A percentile compares a stretch with the other conserved stretches of the same genome.
Evolutionary conservation across 305 asterid species (phyloP).

Genomic region (Solanum hybrid): DNA sequence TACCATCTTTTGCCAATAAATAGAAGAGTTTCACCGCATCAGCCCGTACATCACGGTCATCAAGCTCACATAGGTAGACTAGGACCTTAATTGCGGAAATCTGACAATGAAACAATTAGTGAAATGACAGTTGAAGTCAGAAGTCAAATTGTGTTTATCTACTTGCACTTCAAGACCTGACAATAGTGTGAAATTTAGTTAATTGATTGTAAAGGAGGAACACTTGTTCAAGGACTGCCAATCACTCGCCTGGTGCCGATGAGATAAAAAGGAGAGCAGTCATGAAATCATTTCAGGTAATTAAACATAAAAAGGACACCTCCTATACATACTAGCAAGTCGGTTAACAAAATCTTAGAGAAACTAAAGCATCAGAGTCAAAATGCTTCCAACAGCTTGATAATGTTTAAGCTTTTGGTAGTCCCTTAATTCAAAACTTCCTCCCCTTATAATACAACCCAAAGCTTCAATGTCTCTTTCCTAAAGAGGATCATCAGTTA

Average conservation of each 20-base stretch:
- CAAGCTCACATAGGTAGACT: conserved; percentile 34
- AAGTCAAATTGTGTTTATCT: neutral
- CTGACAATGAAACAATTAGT: conserved; percentile 14
- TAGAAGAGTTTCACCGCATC: conserved; percentile 33
- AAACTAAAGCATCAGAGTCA: neutral
- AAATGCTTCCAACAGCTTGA: neutral
- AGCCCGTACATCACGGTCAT: conserved; percentile 23
- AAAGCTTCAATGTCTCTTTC: neutral
- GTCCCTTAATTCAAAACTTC: neutral
- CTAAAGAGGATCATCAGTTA: neutral
- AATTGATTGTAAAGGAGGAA: neutral
- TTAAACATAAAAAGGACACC: neutral
- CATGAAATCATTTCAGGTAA: neutral
- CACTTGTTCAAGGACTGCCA: neutral
- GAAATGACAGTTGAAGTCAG: neutral
- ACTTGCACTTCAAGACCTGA: neutral
- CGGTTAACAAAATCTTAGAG: neutral
- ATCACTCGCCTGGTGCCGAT: neutral
- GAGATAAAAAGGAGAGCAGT: neutral
- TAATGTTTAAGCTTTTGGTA: neutral
- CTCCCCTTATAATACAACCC: neutral
- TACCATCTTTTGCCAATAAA: conserved; percentile 29
- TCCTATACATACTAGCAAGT: neutral
- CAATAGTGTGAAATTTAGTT: neutral
- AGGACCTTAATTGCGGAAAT: conserved; percentile 40